Conservation (phyloP, 257 asterid genomes). For the Solanum commersonii region DNA sequence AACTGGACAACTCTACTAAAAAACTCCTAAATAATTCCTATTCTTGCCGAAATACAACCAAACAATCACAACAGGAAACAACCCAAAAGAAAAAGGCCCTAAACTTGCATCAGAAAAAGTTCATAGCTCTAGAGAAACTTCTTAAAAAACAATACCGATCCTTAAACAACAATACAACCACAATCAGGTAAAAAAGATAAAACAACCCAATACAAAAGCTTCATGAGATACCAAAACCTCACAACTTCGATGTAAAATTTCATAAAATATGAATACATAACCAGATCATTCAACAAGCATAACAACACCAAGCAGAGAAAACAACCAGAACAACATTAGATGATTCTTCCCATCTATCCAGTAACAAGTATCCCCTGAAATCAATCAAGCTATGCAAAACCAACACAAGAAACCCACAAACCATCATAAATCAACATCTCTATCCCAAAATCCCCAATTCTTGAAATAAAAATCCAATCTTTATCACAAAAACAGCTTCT, state of each 20-base stretch:
- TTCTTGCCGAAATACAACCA: not conserved
- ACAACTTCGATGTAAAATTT: not conserved
- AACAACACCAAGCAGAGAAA: not conserved
- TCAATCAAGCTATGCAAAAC: not conserved
- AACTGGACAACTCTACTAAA: no score
- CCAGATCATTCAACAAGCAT: not conserved
- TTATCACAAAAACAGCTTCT: not conserved
- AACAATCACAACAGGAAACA: not conserved
- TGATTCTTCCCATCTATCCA: not conserved
- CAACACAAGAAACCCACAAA: not conserved
- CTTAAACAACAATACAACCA: not conserved
- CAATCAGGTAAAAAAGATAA: not conserved
- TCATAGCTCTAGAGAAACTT: not conserved
- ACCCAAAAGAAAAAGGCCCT: not conserved
- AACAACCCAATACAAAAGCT: not conserved
- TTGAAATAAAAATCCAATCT: not conserved
- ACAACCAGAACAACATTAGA: not conserved
- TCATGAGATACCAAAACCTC: not conserved
- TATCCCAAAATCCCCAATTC: not conserved
- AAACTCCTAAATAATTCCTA: not conserved
- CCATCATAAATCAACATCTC: not conserved
- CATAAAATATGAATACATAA: not conserved
- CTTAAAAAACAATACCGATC: accelerated
- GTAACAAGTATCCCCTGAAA: not conserved
- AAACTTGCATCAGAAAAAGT: not conserved